These are phyloP conservation scores for Zygosaccharomyces sapae DNA, from an alignment of 1,139 yeast genomes.

Conservation along the genomic window DNA sequence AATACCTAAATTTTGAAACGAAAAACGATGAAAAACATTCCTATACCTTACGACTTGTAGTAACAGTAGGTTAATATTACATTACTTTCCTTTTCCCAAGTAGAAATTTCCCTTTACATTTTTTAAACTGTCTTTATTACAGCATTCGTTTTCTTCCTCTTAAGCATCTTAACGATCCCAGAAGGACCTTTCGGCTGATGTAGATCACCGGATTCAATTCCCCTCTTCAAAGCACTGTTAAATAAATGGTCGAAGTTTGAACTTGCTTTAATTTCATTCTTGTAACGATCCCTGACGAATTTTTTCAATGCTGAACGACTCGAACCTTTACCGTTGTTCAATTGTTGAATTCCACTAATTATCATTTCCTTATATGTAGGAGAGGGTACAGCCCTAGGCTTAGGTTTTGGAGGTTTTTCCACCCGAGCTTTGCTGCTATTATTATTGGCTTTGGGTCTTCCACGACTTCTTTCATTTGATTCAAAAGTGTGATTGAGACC, in stretches of 20 bases:
- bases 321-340: conserved; percentile 30
- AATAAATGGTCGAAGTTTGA: conserved; percentile 70
- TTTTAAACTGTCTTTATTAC: neutral
- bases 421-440: conserved; percentile 3
- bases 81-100: neutral
- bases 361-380: conserved; percentile 31
- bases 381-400: conserved; percentile 5
- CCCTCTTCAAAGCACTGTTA: conserved; percentile 75
- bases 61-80: too few species aligned
- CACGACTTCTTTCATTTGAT: conserved; percentile 1
- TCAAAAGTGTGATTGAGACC: neutral
- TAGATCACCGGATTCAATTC: conserved; percentile 73
- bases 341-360: conserved; percentile 20
- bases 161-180: conserved; percentile 40
- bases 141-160: conserved; percentile 20
- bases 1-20: too few species aligned
- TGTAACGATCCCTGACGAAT: conserved; percentile 44
- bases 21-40: too few species aligned
- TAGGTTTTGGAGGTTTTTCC: conserved; percentile 1
- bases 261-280: conserved; percentile 57
- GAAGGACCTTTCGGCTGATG: conserved; percentile 78
- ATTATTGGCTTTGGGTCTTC: neutral
- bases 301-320: conserved; percentile 64
- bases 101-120: neutral
- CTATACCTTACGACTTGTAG: too few species aligned